Evolutionary conservation across 306 rosid genomes (phyloP).

Genomic region (Ammopiptanthus mongolicus): DNA sequence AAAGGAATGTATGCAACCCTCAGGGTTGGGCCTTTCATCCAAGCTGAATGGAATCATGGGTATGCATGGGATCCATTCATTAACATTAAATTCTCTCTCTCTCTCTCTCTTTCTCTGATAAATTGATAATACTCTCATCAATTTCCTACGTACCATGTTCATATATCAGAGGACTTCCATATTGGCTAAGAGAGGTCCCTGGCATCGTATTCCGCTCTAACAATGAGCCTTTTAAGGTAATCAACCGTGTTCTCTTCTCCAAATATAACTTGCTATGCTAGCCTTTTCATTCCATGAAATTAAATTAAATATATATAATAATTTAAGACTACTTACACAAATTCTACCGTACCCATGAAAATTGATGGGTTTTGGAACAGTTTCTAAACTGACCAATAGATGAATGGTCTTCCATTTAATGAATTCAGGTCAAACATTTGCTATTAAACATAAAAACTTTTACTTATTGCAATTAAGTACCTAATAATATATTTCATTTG

Average conservation of each 20-base stretch:
- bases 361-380: too few relatives aligned
- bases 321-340: background rate
- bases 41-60: conserved; percentile 99
- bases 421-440: too few relatives aligned
- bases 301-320: too few relatives aligned
- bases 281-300: background rate
- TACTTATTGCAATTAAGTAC: too few relatives aligned
- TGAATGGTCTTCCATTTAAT: too few relatives aligned
- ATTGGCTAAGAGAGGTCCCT: conserved; percentile 82
- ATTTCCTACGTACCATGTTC: background rate
- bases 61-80: conserved; percentile 16
- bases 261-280: background rate
- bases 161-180: conserved; percentile 76
- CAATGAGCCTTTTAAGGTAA: conserved; percentile 69
- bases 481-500: too few relatives aligned
- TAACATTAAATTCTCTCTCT: background rate
- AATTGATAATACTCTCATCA: background rate
- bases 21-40: conserved; percentile 89
- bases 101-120: background rate
- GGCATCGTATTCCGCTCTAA: conserved; percentile 58
- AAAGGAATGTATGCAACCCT: conserved; percentile 61
- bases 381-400: too few relatives aligned
- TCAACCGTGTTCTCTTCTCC: background rate
- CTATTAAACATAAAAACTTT: too few relatives aligned
- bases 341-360: too few relatives aligned